Base-by-base conservation (phyloP, 208 protist species). In the Angomonas ambiguus region DNA sequence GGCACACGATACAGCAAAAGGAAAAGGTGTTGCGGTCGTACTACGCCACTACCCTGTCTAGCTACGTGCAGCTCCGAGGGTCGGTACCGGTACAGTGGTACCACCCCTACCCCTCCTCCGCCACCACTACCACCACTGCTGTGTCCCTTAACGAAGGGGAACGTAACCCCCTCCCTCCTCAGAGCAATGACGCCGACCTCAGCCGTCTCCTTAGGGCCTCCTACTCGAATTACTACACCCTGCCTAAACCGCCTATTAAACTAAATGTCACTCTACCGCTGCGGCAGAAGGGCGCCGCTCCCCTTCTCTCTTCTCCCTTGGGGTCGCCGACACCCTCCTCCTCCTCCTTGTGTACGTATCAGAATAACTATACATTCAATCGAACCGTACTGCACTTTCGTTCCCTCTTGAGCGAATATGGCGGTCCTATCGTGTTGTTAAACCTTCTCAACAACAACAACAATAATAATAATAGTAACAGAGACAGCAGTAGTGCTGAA, bases 51-150 rank as follows among this genome's bases (percentile, higher is more conserved):
- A n/a, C 35, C 42, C 20, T 87, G 62, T 82, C 69, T 66, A 81
- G 79, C 20, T 93, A 86, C 70, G 85, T 94, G 41, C 91, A 96
- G 69, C 79, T 92, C 60, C 78, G 91, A 31, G 91, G 91, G 22
- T 92, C 86, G 13, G 83, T 96, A 25, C 91, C 91, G 32, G 28
- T 96, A 24, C 79, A 83, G 42, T 96, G 91, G 88, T 93, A 76
- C 60, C 91, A 96, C 66, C 92, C 22, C 97, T 98, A 51, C 67
- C 85, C 25, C 32, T 93, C 5, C 67, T 63, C 2, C 67, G 78
- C 35, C 67, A 85, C 31, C 27, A 64, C 0, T 69, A 75, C 55
- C 82, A 84, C 73, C 80, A 65, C 5, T 56, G 79, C 10, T 95
- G 94, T n/a, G n/a, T n/a, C n/a, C n/a, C n/a, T n/a, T n/a, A n/a